Base-by-base conservation (phyloP, 2,329 filamentous ascomycete genomes). In the Trichoderma oligosporum region DNA sequence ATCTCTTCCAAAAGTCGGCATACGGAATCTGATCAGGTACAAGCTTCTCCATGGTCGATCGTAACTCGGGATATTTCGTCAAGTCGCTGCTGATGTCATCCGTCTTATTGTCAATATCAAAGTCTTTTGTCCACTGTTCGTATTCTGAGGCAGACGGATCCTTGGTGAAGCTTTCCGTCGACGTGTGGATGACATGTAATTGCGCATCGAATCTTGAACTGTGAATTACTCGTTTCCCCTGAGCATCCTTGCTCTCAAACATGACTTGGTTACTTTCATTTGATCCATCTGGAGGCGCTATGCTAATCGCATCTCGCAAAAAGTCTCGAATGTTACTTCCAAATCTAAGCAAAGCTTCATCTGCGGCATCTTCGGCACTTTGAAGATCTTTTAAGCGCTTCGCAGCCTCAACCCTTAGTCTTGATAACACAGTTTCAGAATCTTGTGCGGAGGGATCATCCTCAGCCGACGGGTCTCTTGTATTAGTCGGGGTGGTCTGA, bases 11-110 rank as follows among this genome's bases (percentile, higher is more conserved):
- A 71, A 99, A 99, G 52, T 88, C 83, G 52, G 78, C 81, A 67
- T 99, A 99, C 31, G 92, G 82, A n/a, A 97, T 89, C 64, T 84
- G 83, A 72, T 92, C 91, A 1, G 94, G 94, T n/a, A 99, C 94
- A 56, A 96, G 77, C 75, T 88, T 91, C 80, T 97, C 94, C 93
- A 99, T 97, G 0, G 91, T 91, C 24, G 81, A 74, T 64, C 92
- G 81, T 65, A 99, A 76, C 73, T 97, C 93, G 8, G 86, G 83
- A 67, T 96, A 96, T 69, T 88, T 90, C 63, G 92, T 86, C 63
- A 99, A 71, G 71, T 99, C 91, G 60, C 77, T 78, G 46, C 87
- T 84, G 64, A 99, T 95, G 53, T 87, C 86, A 16, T 86, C 86
- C 2, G 94, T 97, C 81, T 92, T 93, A 68, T 81, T 81, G 53